phyloP scores from a whole-genome alignment of 768 basidiomycete genomes.

The Agrocybe praecox region DNA sequence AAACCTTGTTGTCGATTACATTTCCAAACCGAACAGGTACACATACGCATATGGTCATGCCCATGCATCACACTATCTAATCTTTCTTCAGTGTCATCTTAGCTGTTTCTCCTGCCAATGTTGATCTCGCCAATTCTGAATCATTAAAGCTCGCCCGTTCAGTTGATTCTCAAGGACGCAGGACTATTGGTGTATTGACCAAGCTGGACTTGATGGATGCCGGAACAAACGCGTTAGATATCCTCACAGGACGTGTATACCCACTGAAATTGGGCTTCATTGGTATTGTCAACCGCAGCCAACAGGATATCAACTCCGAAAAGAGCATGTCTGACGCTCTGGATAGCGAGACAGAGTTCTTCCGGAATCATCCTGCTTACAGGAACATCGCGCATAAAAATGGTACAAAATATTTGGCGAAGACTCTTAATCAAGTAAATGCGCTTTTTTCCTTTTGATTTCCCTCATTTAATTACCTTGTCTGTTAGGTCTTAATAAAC shows the following conservation, averaged over 20 bases:
- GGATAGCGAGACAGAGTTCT: slow-evolving; percentile 88
- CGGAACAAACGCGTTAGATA: slow-evolving; percentile 95
- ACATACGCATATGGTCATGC: slow-evolving; percentile 51
- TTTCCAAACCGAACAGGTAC: slow-evolving; percentile 94
- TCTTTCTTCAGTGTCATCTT: slow-evolving; percentile 77
- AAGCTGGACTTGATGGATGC: slow-evolving; percentile 99
- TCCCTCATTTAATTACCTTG: not conserved
- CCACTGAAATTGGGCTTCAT: slow-evolving; percentile 98
- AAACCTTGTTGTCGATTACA: slow-evolving; percentile 92
- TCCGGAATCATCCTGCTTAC: slow-evolving; percentile 87
- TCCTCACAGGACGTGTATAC: slow-evolving; percentile 95
- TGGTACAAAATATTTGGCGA: slow-evolving; percentile 94
- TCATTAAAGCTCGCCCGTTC: slow-evolving; percentile 94
- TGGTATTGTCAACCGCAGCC: slow-evolving; percentile 96
- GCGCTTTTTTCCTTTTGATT: not conserved
- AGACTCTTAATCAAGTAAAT: slow-evolving; percentile 88
- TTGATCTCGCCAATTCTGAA: slow-evolving; percentile 98
- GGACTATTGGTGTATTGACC: slow-evolving; percentile 95
- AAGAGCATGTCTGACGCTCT: slow-evolving; percentile 86
- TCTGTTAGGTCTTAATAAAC: slow-evolving; percentile 82
- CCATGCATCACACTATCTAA: not conserved
- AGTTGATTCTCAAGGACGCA: slow-evolving; percentile 94
- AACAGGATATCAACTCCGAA: slow-evolving; percentile 92
- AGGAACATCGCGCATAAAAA: slow-evolving; percentile 96
- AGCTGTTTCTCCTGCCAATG: slow-evolving; percentile 96